Base-by-base conservation (phyloP, 306 rosid species). In the Vigna unguiculata region DNA sequence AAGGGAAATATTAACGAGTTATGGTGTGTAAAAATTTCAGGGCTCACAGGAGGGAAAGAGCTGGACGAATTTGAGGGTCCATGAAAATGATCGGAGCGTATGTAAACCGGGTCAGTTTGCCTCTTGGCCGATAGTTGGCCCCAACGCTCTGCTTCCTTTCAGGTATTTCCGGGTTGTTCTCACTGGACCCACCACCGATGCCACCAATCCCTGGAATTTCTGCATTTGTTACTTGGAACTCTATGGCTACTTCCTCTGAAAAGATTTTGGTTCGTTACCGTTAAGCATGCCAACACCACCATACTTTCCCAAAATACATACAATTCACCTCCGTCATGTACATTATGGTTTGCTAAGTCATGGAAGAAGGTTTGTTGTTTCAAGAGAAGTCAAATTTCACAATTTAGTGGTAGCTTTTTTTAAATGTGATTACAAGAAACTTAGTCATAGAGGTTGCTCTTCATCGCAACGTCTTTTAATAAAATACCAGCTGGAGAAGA, bases 61-160 rank as follows among this genome's bases (percentile, higher is more conserved):
- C 28, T 90, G 98, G 98, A 88, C 88, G 12, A 80, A 88, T 75
- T 78, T 92, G 82, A 82, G 90, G 75, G 84, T 80, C 21, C 98
- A 95, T 64, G 98, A 90, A 81, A 92, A 90, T 72, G 98, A 95
- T 9, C 61, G 84, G 67, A 90, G 90, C 3, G 72, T 88, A 48
- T 90, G 97, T 77, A 95, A 95, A 78, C 90, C 96, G 2, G 91
- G 95, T 67, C 97, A 92, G 84, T 95, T 95, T 75, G 96, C 93
- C n/a, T 92, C 98, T 14, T 95, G 98, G 97, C 77, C 97, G 4
- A 79, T 95, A 41, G 58, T 52, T 8, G 96, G 93, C 40, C 87
- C 95, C n/a, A 88, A 90, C 5, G 87, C 97, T 53, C 76, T 95
- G 60, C 96, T 86, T 21, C 97, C 97, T 13, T 95, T 89, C 16